phyloP scores from a whole-genome alignment of 257 asterid genomes.

The Gentiana dahurica region DNA sequence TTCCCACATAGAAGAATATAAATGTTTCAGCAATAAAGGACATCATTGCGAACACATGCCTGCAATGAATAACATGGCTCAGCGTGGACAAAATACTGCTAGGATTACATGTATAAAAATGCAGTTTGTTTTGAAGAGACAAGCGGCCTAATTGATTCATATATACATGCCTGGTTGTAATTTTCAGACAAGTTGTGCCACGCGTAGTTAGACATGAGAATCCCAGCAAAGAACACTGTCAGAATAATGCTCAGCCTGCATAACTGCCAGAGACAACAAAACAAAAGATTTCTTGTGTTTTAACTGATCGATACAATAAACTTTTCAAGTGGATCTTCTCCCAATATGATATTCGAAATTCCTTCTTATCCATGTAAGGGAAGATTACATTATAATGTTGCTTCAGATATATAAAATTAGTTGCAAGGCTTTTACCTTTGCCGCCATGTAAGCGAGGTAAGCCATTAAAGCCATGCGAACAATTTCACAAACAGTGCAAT shows the following conservation, averaged over 20 bases:
- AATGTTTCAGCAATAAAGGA: slow-evolving; percentile 86
- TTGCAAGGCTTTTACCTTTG: slow-evolving; percentile 49
- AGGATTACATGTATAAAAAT: neutral
- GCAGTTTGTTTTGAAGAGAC: neutral
- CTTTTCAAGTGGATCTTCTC: too few relatives aligned
- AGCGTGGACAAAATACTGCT: too few relatives aligned
- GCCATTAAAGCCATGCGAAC: slow-evolving; percentile 83
- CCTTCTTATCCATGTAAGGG: too few relatives aligned
- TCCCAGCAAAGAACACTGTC: slow-evolving; percentile 85
- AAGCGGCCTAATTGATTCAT: too few relatives aligned
- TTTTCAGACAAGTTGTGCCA: slow-evolving; percentile 85
- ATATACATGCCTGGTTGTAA: slow-evolving; percentile 47
- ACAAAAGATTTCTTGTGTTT: neutral
- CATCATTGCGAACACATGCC: slow-evolving; percentile 82
- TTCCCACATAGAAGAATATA: slow-evolving; percentile 88
- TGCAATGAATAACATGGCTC: slow-evolving; percentile 23
- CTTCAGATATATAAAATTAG: too few relatives aligned
- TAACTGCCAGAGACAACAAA: slow-evolving; percentile 29
- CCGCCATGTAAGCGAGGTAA: slow-evolving; percentile 91
- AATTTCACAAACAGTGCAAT: slow-evolving; percentile 79
- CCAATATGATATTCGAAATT: too few relatives aligned
- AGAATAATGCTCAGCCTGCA: slow-evolving; percentile 69
- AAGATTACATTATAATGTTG: too few relatives aligned
- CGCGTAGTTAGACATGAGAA: slow-evolving; percentile 89
- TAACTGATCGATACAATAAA: too few relatives aligned